Evolutionary conservation across 2,329 filamentous ascomycete species (phyloP), one percentile per base, ranked within the genome.

Genomic region (Keithomyces neogunnii): DNA sequence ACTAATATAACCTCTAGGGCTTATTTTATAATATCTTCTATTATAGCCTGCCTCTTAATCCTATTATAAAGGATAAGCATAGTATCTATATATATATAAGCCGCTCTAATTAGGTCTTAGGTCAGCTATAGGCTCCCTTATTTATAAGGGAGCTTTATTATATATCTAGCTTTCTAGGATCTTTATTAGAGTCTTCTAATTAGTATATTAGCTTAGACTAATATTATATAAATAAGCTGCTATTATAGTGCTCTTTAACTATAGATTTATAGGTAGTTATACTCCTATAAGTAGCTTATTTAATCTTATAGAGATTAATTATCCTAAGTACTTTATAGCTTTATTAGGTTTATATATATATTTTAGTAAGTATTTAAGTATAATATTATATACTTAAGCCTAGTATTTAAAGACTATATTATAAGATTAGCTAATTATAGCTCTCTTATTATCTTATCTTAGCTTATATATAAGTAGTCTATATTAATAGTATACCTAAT

Each of bases 1-100:
- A 6, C 49, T 43, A 13, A 51, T 51, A 3, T n/a, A 40, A 4
- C 43, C 49, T 35, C 35, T 38, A 13, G 43, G 49, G n/a, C 47
- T 32, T 4, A 47, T 32, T 33, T 51, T 51, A 19, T 51, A 19
- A 19, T 19, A 19, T 19, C 19, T 19, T 19, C 19, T 19, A 19
- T 19, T 19, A 19, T 19, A 19, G 19, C 19, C 19, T 19, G 1
- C 19, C 19, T 19, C 19, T 19, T 19, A 19, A 19, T 19, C 19
- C 19, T 19, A 19, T 19, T 19, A 19, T 19, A 19, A 19, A 19
- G 19, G 19, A 19, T 19, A 19, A 19, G 42, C 32, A 5, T 35
- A 6, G 32, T 35, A 35, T 35, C 6, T 35, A 10, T 35, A 35
- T 35, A 10, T 10, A 35, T 35, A 6, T 35, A 10, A 6, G 32